Base-by-base conservation (phyloP, 495 filamentous ascomycete species). In the Penicillium turbatum region DNA sequence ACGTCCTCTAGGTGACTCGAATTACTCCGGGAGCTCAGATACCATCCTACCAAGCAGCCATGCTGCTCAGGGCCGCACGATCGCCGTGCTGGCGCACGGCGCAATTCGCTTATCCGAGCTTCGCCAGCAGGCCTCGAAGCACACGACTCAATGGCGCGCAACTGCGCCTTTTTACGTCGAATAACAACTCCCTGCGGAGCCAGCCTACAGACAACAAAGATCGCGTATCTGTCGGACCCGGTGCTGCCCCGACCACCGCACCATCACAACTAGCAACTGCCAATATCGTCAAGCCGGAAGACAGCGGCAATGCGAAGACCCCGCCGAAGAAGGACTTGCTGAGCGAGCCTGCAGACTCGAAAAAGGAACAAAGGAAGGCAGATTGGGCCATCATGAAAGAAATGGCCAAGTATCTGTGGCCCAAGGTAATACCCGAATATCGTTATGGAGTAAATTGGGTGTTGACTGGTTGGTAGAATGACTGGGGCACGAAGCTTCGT, bases 351-450 rank as follows among this genome's bases (percentile, higher is more conserved):
- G 73, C 69, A 5, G 63, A 80, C 29, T 76, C 79, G 3, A 87
- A 80, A 9, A 88, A 90, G 60, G 91, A 96, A 68, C 93, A 97
- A 72, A 81, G 93, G 41, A 95, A 90, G 70, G 95, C 91, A 6
- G 93, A 98, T 57, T 97, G 95, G 93, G 90, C 89, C 6, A 98
- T 98, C 41, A 92, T 98, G 76, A 95, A 90, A 72, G 90, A 97
- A 69, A 97, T 98, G 92, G 83, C 87, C 38, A 85, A 82, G 50
- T 98, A 98, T 68, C 71, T 98, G n/a, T 98, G 93, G 93, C 93
- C 93, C 27, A 96, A 93, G 77, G 82, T 83, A 74, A 51, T 26
- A 12, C 26, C 27, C 35, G 26, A 38, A 47, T 40, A 35, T 10
- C 8, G 21, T 34, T 50, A 31, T 51, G 24, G 34, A 44, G 44